These are phyloP conservation scores for Penicillium hesseltinei DNA, from an alignment of 2,329 filamentous ascomycete genomes.

Conservation along the genomic window DNA sequence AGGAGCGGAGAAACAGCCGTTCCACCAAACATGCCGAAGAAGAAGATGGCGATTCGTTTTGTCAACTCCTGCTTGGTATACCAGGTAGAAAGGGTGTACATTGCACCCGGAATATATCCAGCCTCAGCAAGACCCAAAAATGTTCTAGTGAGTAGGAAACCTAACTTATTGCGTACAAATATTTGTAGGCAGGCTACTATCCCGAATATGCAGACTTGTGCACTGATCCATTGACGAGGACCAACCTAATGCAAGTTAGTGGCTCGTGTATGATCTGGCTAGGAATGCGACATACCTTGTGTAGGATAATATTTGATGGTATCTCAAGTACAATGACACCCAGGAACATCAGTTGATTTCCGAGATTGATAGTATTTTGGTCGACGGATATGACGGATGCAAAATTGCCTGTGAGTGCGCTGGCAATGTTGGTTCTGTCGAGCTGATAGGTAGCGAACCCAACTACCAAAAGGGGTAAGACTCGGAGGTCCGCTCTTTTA, in stretches of 20 bases:
- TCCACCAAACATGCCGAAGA: conserved; percentile 55
- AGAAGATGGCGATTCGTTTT: conserved; percentile 51
- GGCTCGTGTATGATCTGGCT: conserved; percentile 16
- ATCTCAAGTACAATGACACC: conserved; percentile 53
- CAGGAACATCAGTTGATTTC: conserved; percentile 55
- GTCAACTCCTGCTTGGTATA: conserved; percentile 49
- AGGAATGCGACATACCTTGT: conserved; percentile 12
- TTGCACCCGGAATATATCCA: conserved; percentile 53
- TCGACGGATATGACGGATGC: conserved; percentile 44
- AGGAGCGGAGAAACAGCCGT: conserved; percentile 52
- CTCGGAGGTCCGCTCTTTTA: conserved; percentile 46
- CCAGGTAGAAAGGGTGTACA: conserved; percentile 55
- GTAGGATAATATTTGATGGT: conserved; percentile 48
- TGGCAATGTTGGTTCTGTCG: conserved; percentile 55
- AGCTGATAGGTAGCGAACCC: conserved; percentile 54
- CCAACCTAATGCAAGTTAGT: conserved; percentile 34
- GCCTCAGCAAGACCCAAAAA: conserved; percentile 52
- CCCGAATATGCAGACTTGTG: conserved; percentile 51
- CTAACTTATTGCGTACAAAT: conserved; percentile 43
- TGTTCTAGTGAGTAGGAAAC: conserved; percentile 47
- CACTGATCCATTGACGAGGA: conserved; percentile 51
- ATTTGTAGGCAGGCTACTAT: conserved; percentile 48
- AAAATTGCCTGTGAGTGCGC: conserved; percentile 51
- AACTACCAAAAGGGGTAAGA: conserved; percentile 51
- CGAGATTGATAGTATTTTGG: conserved; percentile 52